These are phyloP conservation scores for Coelastrella sp. DNA, from an alignment of 139 green algal species.

Conservation along the genomic window DNA sequence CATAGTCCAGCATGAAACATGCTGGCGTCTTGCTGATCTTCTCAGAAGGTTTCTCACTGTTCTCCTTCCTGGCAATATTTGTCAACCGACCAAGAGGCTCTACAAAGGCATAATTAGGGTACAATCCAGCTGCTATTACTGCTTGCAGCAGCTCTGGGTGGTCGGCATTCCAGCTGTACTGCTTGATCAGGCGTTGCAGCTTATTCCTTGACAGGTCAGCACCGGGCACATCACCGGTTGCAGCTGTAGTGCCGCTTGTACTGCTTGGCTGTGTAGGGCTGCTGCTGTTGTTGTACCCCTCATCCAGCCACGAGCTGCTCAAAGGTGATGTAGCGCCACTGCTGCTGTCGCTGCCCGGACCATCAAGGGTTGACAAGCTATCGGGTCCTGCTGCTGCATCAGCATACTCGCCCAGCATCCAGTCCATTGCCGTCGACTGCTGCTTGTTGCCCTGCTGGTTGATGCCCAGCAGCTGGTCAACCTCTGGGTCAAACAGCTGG, in stretches of 20 bases:
- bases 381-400: conserved; percentile 5
- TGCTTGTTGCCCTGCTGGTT: conserved; percentile 26
- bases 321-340: not conserved
- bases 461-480: not conserved
- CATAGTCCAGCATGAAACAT: too few relatives aligned
- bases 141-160: conserved; percentile 28
- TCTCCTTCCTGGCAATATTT: too few relatives aligned
- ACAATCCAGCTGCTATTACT: conserved; percentile 21
- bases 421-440: conserved; percentile 24
- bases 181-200: conserved; percentile 4
- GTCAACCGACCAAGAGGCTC: not conserved
- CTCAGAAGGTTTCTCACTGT: too few relatives aligned
- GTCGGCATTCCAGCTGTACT: conserved; percentile 42
- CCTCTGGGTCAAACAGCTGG: conserved; percentile 7
- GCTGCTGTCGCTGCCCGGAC: not conserved
- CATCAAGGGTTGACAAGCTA: not conserved
- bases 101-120: conserved; percentile 18
- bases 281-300: not conserved
- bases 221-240: not conserved
- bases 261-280: not conserved
- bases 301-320: not conserved
- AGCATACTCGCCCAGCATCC: conserved; percentile 26
- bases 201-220: not conserved
- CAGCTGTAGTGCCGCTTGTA: not conserved
- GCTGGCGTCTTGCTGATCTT: too few relatives aligned